Conservation (phyloP, 2,329 filamentous ascomycete genomes). For the Didymella segeticola region DNA sequence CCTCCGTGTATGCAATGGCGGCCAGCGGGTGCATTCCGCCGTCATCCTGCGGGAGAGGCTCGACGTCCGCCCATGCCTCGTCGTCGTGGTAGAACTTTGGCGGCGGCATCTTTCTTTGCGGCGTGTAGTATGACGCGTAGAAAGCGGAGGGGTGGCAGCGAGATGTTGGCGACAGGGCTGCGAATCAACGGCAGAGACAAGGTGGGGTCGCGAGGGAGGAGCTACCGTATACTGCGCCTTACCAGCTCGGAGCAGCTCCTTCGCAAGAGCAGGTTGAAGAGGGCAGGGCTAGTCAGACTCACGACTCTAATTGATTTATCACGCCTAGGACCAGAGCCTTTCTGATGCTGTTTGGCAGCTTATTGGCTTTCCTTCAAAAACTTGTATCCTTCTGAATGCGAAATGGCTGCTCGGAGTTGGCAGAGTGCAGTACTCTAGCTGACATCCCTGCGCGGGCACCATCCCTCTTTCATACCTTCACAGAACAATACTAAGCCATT, state of each 20-base stretch:
- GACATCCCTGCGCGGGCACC: constrained; percentile 9
- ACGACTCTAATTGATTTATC: too few species aligned
- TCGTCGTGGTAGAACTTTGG: constrained; percentile 65
- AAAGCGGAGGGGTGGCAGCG: constrained; percentile 5
- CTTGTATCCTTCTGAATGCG: too few species aligned
- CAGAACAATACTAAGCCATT: constrained; percentile 16
- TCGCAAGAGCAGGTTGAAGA: too few species aligned
- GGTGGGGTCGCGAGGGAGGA: constrained; percentile 16
- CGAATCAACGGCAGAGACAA: constrained; percentile 18
- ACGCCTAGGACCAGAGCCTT: too few species aligned
- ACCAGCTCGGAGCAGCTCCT: too few species aligned
- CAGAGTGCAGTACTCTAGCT: too few species aligned
- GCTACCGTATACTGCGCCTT: too few species aligned
- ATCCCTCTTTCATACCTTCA: constrained; percentile 14
- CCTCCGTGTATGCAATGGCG: constrained; percentile 87
- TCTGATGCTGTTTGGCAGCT: too few species aligned
- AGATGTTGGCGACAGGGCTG: constrained; percentile 13
- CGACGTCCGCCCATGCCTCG: constrained; percentile 82
- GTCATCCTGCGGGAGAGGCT: constrained; percentile 83
- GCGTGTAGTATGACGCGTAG: constrained; percentile 3
- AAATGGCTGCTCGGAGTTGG: too few species aligned
- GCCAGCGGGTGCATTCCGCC: constrained; percentile 78
- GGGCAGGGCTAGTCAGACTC: too few species aligned
- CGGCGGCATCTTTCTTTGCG: constrained; percentile 17
- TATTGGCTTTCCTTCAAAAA: too few species aligned